Percentiles rank a stretch among this genome's conserved stretches.
phyloP scores from a whole-genome alignment of 495 filamentous ascomycete species.

The Evernia prunastri region DNA sequence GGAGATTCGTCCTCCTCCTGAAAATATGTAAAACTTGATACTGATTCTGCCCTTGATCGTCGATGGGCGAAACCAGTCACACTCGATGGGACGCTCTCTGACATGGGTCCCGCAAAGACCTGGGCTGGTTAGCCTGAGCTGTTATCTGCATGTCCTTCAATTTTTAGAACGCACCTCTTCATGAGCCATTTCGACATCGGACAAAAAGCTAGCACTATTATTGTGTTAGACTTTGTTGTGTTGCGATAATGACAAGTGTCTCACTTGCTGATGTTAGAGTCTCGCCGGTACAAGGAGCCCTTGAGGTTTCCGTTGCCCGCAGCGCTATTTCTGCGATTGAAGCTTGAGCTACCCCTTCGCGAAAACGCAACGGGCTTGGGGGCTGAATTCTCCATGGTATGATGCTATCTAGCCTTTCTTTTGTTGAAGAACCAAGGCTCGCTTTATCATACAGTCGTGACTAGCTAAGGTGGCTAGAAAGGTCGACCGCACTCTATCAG shows the following conservation, averaged over 20 bases:
- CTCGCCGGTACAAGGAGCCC: slow-evolving; percentile 41
- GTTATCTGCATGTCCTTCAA: background rate
- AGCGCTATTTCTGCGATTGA: slow-evolving; percentile 3
- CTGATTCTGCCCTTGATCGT: slow-evolving; percentile 66
- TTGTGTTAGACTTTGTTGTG: slow-evolving; percentile 2
- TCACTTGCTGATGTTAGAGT: slow-evolving; percentile 71
- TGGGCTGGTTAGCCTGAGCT: slow-evolving; percentile 31
- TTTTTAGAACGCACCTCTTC: slow-evolving; percentile 59
- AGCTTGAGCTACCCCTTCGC: slow-evolving; percentile 15
- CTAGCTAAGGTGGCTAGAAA: background rate
- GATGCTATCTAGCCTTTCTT: background rate
- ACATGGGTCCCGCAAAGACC: slow-evolving; percentile 90
- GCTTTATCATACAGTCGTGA: background rate
- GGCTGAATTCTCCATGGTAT: slow-evolving; percentile 8
- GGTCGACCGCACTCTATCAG: background rate
- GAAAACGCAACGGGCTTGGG: slow-evolving; percentile 5
- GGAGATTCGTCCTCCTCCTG: slow-evolving; percentile 51
- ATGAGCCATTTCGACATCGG: slow-evolving; percentile 98
- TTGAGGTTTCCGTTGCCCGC: slow-evolving; percentile 11
- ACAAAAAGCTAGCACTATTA: slow-evolving; percentile 65
- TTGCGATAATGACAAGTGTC: slow-evolving; percentile 5
- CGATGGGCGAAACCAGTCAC: slow-evolving; percentile 82
- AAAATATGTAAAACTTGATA: slow-evolving; percentile 85
- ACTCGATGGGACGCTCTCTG: slow-evolving; percentile 90
- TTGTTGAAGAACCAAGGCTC: background rate